Evolutionary conservation across 495 filamentous ascomycete species (phyloP).

Genomic region (Astrocystis sublimbata): DNA sequence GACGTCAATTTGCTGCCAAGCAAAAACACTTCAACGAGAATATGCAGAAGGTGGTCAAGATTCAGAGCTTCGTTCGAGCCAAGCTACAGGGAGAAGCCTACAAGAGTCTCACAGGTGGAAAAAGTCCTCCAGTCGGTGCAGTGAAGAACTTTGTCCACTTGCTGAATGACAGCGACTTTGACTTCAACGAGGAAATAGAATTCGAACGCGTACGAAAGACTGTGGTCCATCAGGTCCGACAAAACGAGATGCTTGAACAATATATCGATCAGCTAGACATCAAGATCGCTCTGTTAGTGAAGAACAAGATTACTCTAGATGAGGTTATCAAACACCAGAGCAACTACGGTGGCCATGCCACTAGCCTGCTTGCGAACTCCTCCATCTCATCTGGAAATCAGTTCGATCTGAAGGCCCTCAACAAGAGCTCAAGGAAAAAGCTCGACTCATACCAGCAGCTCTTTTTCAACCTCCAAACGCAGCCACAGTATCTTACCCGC

Average conservation of each 20-base stretch:
- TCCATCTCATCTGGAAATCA: slow-evolving; percentile 87
- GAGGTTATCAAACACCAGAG: slow-evolving; percentile 97
- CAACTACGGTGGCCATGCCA: slow-evolving; percentile 91
- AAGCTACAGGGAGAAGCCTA: slow-evolving; percentile 97
- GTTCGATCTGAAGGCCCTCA: slow-evolving; percentile 94
- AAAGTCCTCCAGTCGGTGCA: slow-evolving; percentile 93
- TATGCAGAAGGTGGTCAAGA: slow-evolving; percentile 98
- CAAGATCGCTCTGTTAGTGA: slow-evolving; percentile 97
- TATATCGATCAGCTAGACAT: slow-evolving; percentile 98
- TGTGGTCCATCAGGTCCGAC: slow-evolving; percentile 93
- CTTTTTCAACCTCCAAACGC: slow-evolving; percentile 97
- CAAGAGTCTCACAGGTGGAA: slow-evolving; percentile 92
- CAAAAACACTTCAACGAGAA: slow-evolving; percentile 87
- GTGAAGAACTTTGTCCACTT: slow-evolving; percentile 98
- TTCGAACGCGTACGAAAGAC: slow-evolving; percentile 90
- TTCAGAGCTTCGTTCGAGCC: slow-evolving; percentile 92
- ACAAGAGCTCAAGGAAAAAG: slow-evolving; percentile 93
- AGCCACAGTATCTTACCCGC: slow-evolving; percentile 88
- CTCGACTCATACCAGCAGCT: slow-evolving; percentile 96
- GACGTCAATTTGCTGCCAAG: slow-evolving; percentile 77
- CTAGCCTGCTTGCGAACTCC: slow-evolving; percentile 80
- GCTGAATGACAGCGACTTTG: slow-evolving; percentile 96
- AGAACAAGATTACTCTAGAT: slow-evolving; percentile 98
- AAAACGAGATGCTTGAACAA: slow-evolving; percentile 95
- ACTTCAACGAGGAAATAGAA: slow-evolving; percentile 98